These are phyloP conservation scores for Cladochytrium replicatum DNA, from an alignment of 192 early-diverging fungal species.

Conservation along the genomic window DNA sequence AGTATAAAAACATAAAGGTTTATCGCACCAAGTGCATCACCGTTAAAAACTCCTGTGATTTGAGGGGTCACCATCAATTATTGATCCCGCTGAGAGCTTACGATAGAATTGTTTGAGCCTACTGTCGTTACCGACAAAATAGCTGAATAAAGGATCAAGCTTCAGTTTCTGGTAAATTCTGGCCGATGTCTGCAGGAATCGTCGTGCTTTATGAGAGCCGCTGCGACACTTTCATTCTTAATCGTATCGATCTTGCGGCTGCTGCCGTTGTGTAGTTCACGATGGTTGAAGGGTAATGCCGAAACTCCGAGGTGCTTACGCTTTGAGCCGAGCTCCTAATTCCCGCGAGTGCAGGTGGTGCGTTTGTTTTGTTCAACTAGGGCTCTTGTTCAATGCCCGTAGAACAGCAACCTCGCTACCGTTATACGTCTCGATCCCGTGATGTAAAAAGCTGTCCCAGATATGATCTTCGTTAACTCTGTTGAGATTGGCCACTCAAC, in stretches of 20 bases:
- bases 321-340: no score
- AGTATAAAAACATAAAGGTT: no score
- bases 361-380: no score
- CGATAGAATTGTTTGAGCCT: slow-evolving; percentile 17
- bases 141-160: slow-evolving; percentile 21
- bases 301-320: no score
- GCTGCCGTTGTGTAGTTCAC: slow-evolving; percentile 10
- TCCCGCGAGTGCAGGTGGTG: no score
- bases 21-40: slow-evolving; percentile 25
- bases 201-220: no score
- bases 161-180: neutral
- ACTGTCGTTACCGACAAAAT: slow-evolving; percentile 3
- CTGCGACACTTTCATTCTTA: slow-evolving; percentile 12
- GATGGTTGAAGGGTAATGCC: slow-evolving; percentile 12
- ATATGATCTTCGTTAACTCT: no score
- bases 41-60: slow-evolving; percentile 36
- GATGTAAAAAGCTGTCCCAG: no score
- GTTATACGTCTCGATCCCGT: slow-evolving; percentile 4
- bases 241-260: slow-evolving; percentile 5
- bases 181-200: slow-evolving; percentile 3
- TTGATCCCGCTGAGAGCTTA: no score
- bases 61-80: slow-evolving; percentile 33
- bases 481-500: no score
- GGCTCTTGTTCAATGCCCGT: slow-evolving; percentile 3
- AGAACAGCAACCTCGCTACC: slow-evolving; percentile 4